A percentile compares a stretch with the other conserved stretches of the same genome.
These are phyloP conservation scores for Lichtheimia ornata DNA, from an alignment of 371 early-diverging fungal genomes.

Conservation along the genomic window DNA sequence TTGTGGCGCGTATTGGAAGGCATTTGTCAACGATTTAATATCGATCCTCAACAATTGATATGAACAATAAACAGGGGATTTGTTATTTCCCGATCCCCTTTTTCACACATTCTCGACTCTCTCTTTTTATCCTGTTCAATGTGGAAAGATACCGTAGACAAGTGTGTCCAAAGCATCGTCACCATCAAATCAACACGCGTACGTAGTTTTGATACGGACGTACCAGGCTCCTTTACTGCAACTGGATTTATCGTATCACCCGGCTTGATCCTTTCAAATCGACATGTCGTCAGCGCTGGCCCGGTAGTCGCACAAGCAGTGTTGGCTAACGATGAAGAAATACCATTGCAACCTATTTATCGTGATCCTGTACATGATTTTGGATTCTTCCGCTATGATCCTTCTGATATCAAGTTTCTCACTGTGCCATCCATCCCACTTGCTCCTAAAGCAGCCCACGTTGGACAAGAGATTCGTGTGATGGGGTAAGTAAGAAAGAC, in stretches of 20 bases:
- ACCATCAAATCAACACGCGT: constrained; percentile 84
- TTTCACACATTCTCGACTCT: not conserved
- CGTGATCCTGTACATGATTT: constrained; percentile 91
- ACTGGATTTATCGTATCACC: constrained; percentile 88
- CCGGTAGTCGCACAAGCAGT: constrained; percentile 84
- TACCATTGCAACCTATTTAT: constrained; percentile 81
- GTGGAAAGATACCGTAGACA: constrained; percentile 80
- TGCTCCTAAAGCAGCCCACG: constrained; percentile 73
- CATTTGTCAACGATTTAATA: constrained; percentile 36
- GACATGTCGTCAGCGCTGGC: constrained; percentile 86
- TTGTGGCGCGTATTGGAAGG: constrained; percentile 43
- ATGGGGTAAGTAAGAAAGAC: constrained; percentile 54
- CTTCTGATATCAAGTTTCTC: constrained; percentile 71
- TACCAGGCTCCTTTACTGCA: constrained; percentile 75
- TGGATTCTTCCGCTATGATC: constrained; percentile 87
- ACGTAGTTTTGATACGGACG: constrained; percentile 88
- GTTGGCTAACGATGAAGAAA: constrained; percentile 86
- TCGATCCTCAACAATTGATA: constrained; percentile 27
- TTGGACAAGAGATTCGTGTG: constrained; percentile 83
- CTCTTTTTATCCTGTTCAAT: not conserved
- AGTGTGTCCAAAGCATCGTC: constrained; percentile 79
- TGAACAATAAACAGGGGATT: not conserved
- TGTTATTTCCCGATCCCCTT: not conserved
- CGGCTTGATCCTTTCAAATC: constrained; percentile 89
- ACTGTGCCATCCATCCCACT: constrained; percentile 68